Evolutionary conservation across 2,329 filamentous ascomycete genomes (phyloP).

Genomic region (Botrytis tulipae): DNA sequence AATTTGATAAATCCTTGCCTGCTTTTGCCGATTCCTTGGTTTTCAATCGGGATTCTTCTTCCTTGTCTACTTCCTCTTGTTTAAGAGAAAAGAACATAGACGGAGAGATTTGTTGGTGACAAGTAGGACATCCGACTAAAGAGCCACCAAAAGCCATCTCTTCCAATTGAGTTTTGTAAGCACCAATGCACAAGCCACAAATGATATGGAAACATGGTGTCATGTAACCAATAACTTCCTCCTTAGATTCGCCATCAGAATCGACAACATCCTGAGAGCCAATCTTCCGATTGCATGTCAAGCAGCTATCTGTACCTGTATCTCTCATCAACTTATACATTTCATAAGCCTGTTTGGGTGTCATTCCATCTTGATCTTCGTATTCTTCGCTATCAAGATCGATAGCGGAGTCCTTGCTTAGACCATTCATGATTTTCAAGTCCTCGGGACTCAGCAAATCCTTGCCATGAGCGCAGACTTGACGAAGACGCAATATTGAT

Average conservation of each 20-base stretch:
- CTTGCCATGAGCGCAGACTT: conserved; percentile 91
- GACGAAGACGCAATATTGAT: conserved; percentile 81
- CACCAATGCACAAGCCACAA: conserved; percentile 69
- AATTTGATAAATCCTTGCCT: conserved; percentile 62
- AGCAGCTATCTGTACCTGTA: conserved; percentile 73
- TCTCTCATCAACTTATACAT: conserved; percentile 83
- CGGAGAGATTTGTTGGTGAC: conserved; percentile 61
- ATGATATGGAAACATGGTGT: conserved; percentile 85
- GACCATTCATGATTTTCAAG: conserved; percentile 73
- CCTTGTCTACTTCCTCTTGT: conserved; percentile 40
- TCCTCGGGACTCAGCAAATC: conserved; percentile 86
- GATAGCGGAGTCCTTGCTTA: conserved; percentile 82
- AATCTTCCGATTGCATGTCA: conserved; percentile 65
- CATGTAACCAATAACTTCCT: conserved; percentile 72
- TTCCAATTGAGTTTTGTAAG: conserved; percentile 55
- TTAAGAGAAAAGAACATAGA: conserved; percentile 69
- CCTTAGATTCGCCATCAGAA: conserved; percentile 53
- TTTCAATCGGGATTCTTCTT: conserved; percentile 32
- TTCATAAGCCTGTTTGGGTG: conserved; percentile 74
- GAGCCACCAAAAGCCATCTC: conserved; percentile 44
- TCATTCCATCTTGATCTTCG: conserved; percentile 54
- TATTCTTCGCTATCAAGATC: conserved; percentile 76
- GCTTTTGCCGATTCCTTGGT: conserved; percentile 44
- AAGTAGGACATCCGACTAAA: conserved; percentile 62
- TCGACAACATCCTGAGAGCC: conserved; percentile 56